These are phyloP conservation scores for Nothophoma quercina DNA, from an alignment of 2,329 filamentous ascomycete genomes.

Conservation along the genomic window DNA sequence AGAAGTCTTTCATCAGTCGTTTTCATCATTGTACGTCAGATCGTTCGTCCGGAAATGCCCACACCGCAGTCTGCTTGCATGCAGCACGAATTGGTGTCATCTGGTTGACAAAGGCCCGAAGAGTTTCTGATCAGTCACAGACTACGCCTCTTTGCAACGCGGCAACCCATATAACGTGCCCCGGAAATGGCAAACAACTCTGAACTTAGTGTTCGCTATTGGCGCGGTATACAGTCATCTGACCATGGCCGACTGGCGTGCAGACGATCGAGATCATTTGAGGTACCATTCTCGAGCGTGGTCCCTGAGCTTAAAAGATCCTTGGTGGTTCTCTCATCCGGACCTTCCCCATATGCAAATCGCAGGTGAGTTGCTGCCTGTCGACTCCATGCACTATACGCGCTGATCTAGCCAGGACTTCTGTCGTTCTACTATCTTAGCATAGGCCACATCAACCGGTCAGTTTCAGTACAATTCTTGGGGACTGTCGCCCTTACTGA, in stretches of 20 bases:
- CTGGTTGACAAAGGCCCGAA: not conserved
- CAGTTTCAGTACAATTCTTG: conserved; percentile 10
- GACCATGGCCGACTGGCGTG: conserved; percentile 31
- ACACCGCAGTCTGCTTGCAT: not conserved
- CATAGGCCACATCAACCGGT: conserved; percentile 52
- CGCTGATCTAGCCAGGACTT: conserved; percentile 27
- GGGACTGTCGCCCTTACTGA: not conserved
- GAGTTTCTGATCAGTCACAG: conserved; percentile 5
- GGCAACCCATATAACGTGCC: conserved; percentile 21
- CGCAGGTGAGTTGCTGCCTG: conserved; percentile 12
- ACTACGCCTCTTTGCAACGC: conserved; percentile 30
- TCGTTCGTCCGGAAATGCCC: not conserved
- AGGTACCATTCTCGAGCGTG: conserved; percentile 50
- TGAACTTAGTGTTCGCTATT: conserved; percentile 54
- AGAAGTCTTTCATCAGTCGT: conserved; percentile 41
- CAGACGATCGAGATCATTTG: conserved; percentile 41
- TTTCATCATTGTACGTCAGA: conserved; percentile 38
- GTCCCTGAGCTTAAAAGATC: conserved; percentile 37
- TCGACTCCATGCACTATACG: not conserved
- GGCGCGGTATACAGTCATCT: conserved; percentile 47
- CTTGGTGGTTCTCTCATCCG: conserved; percentile 37
- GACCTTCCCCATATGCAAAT: conserved; percentile 50
- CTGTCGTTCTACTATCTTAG: conserved; percentile 50
- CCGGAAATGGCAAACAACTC: conserved; percentile 46
- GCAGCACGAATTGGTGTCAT: not conserved